Percentiles rank a stretch among this genome's conserved stretches.
Evolutionary conservation across 176 grass and related monocot genomes (phyloP).

Genomic region (Triticum monococcum): DNA sequence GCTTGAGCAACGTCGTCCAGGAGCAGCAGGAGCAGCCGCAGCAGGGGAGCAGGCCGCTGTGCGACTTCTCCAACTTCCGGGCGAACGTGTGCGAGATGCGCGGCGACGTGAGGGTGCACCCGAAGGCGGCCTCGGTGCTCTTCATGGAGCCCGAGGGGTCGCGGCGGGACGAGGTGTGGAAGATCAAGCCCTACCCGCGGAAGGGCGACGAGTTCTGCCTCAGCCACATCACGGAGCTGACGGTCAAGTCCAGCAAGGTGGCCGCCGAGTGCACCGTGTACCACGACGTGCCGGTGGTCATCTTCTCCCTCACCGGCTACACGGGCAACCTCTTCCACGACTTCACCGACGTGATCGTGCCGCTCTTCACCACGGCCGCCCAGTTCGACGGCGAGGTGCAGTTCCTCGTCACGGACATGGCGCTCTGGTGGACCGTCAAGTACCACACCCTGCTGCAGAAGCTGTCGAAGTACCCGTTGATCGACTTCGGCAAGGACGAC

Average conservation of each 20-base stretch:
- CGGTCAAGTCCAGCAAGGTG: constrained; percentile 44
- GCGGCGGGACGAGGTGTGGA: constrained; percentile 46
- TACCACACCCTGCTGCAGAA: constrained; percentile 47
- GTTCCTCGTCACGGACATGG: constrained; percentile 46
- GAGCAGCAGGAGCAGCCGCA: constrained; percentile 25
- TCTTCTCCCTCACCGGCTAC: constrained; percentile 60
- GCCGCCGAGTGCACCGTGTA: constrained; percentile 50
- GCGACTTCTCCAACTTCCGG: constrained; percentile 54
- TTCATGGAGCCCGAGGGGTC: constrained; percentile 32
- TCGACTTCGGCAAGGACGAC: constrained; percentile 65
- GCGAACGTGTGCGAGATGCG: constrained; percentile 61
- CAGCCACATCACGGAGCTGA: constrained; percentile 52
- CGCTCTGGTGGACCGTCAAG: constrained; percentile 63
- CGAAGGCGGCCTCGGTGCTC: constrained; percentile 40
- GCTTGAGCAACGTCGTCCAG: background rate
- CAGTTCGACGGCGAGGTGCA: constrained; percentile 69
- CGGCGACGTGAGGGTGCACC: constrained; percentile 55
- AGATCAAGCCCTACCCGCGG: constrained; percentile 73
- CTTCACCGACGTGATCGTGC: constrained; percentile 79
- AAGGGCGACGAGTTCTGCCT: constrained; percentile 66
- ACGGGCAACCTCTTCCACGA: constrained; percentile 72
- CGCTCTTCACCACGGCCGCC: constrained; percentile 60
- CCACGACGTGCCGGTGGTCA: constrained; percentile 50
- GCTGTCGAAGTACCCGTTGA: constrained; percentile 55
- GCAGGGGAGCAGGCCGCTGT: constrained; percentile 42